These are phyloP conservation scores for Colletotrichum kahawae DNA, from an alignment of 2,329 filamentous ascomycete genomes.

Conservation along the genomic window DNA sequence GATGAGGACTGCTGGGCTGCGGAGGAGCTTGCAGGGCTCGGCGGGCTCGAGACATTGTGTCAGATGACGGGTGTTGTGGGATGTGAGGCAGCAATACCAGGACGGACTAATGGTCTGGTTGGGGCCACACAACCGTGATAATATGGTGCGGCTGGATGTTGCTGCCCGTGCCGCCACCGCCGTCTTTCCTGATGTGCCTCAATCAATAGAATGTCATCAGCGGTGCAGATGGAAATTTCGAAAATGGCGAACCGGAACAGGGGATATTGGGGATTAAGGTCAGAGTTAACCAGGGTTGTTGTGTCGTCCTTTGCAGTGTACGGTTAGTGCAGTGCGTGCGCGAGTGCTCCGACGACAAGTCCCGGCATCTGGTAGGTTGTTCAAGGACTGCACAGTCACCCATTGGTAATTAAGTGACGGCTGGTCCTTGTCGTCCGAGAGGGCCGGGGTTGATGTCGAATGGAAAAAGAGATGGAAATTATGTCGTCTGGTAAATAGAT, in stretches of 20 bases:
- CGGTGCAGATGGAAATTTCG: background rate
- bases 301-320: background rate
- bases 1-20: background rate
- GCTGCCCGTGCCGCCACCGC: background rate
- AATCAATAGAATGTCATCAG: background rate
- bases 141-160: background rate
- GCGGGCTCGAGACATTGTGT: background rate
- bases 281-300: background rate
- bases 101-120: conserved; percentile 7
- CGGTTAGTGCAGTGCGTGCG: background rate
- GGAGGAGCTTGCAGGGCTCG: background rate
- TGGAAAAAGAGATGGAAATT: background rate
- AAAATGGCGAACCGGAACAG: background rate
- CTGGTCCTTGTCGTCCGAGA: background rate
- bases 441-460: background rate
- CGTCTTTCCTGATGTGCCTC: background rate
- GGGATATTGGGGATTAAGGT: background rate
- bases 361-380: background rate
- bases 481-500: background rate
- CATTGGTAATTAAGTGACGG: background rate
- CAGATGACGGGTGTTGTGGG: background rate
- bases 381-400: background rate
- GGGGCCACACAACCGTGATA: conserved; percentile 2
- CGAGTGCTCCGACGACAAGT: background rate
- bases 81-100: background rate